Conservation (phyloP, 495 filamentous ascomycete species). For the Neurospora terricola region DNA sequence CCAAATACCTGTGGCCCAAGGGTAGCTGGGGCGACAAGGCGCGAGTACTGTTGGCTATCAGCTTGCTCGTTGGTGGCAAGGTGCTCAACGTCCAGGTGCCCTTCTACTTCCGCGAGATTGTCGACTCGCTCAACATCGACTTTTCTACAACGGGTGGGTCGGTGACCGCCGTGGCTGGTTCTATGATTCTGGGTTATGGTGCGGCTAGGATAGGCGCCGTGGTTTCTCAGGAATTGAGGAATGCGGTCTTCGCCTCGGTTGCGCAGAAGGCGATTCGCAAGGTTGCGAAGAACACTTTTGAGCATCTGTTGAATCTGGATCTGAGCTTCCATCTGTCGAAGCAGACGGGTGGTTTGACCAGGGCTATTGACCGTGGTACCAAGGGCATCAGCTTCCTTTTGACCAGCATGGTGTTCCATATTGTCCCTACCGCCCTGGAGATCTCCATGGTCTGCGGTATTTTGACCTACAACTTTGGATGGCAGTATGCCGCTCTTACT, state of each 20-base stretch:
- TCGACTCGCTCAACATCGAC: slow-evolving; percentile 95
- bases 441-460: slow-evolving; percentile 92
- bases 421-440: slow-evolving; percentile 86
- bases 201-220: slow-evolving; percentile 77
- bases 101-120: slow-evolving; percentile 97
- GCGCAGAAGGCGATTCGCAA: slow-evolving; percentile 91
- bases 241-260: slow-evolving; percentile 93
- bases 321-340: slow-evolving; percentile 88
- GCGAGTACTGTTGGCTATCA: slow-evolving; percentile 72
- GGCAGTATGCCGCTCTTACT: slow-evolving; percentile 85
- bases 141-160: slow-evolving; percentile 74
- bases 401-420: slow-evolving; percentile 97
- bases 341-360: slow-evolving; percentile 87
- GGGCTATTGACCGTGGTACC: slow-evolving; percentile 92
- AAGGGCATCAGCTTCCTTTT: slow-evolving; percentile 96
- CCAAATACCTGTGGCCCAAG: slow-evolving; percentile 94
- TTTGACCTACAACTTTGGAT: slow-evolving; percentile 88
- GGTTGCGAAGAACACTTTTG: slow-evolving; percentile 86
- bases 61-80: slow-evolving; percentile 81
- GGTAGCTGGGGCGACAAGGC: slow-evolving; percentile 71
- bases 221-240: slow-evolving; percentile 81
- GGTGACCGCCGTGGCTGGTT: slow-evolving; percentile 77
- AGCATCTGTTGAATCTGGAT: slow-evolving; percentile 79
- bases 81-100: slow-evolving; percentile 94
- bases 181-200: slow-evolving; percentile 89